Evolutionary conservation across 108 stramenopile species (phyloP).

Genomic region (Fragilaria radians): DNA sequence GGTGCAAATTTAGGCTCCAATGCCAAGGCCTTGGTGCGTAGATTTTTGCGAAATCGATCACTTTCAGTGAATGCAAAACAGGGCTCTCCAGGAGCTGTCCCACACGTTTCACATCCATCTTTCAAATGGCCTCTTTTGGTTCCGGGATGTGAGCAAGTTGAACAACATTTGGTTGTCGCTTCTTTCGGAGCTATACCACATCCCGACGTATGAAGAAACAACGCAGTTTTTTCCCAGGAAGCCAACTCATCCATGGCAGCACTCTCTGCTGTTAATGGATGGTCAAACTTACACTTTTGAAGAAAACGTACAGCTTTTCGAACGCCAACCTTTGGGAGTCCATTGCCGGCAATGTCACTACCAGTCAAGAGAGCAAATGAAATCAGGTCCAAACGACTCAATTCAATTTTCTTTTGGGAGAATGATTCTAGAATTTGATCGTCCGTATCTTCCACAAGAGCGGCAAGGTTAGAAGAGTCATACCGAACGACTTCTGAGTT

Average conservation of each 20-base stretch:
- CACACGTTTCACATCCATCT: slow-evolving; percentile 66
- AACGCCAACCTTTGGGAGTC: slow-evolving; percentile 58
- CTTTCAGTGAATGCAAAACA: slow-evolving; percentile 44
- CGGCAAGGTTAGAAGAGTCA: slow-evolving; percentile 36
- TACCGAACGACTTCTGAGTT: slow-evolving; percentile 54
- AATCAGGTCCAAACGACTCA: slow-evolving; percentile 59
- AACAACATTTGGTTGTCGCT: slow-evolving; percentile 36
- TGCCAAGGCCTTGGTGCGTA: slow-evolving; percentile 48
- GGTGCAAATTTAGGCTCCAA: slow-evolving; percentile 43
- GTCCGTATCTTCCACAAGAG: slow-evolving; percentile 13
- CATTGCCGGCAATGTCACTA: slow-evolving; percentile 62
- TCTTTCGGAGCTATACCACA: slow-evolving; percentile 23
- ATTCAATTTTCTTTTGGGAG: not conserved
- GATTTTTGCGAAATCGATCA: slow-evolving; percentile 39
- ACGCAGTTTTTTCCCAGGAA: slow-evolving; percentile 36
- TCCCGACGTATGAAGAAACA: slow-evolving; percentile 1
- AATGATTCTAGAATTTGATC: slow-evolving; percentile 9
- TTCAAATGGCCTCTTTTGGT: slow-evolving; percentile 51
- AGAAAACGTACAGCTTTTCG: slow-evolving; percentile 73
- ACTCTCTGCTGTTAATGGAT: slow-evolving; percentile 30
- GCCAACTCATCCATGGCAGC: slow-evolving; percentile 50
- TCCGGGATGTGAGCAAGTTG: slow-evolving; percentile 59
- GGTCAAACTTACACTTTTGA: slow-evolving; percentile 46
- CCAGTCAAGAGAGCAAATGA: slow-evolving; percentile 75
- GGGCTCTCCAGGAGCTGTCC: slow-evolving; percentile 65